phyloP scores from a whole-genome alignment of 805 yeast genomes.

The Spencermartinsiella europaea region DNA sequence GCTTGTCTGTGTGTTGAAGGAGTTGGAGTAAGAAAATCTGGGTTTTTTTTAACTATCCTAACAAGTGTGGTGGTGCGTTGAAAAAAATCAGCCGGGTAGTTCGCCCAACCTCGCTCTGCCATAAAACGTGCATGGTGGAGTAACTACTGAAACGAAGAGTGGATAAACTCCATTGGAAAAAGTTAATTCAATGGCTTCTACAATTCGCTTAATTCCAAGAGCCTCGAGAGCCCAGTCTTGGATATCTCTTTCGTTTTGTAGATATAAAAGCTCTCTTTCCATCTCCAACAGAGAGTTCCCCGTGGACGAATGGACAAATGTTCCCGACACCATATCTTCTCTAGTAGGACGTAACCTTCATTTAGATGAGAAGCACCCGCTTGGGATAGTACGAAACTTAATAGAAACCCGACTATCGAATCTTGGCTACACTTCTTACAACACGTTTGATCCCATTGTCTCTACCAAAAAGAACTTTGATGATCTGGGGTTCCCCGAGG shows the following conservation, averaged over 20 bases:
- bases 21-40: too few species aligned
- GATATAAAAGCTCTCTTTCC: neutral
- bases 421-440: conserved; percentile 66
- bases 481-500: conserved; percentile 80
- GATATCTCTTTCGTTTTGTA: neutral
- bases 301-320: conserved; percentile 80
- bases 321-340: conserved; percentile 64
- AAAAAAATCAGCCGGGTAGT: too few species aligned
- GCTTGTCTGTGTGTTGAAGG: too few species aligned
- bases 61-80: too few species aligned
- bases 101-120: too few species aligned
- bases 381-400: conserved; percentile 74
- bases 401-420: conserved; percentile 63
- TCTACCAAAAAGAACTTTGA: conserved; percentile 83
- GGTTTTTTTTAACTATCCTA: too few species aligned
- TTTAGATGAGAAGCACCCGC: conserved; percentile 71
- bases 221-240: too few species aligned
- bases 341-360: conserved; percentile 73
- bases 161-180: too few species aligned
- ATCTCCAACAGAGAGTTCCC: conserved; percentile 49
- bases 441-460: conserved; percentile 78
- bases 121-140: too few species aligned
- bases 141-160: too few species aligned
- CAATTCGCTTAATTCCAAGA: too few species aligned
- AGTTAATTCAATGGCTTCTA: too few species aligned